Percentiles rank a stretch among this genome's conserved stretches.
Evolutionary conservation across 305 asterid species (phyloP).

Genomic region (Solanum aculeatissimum): DNA sequence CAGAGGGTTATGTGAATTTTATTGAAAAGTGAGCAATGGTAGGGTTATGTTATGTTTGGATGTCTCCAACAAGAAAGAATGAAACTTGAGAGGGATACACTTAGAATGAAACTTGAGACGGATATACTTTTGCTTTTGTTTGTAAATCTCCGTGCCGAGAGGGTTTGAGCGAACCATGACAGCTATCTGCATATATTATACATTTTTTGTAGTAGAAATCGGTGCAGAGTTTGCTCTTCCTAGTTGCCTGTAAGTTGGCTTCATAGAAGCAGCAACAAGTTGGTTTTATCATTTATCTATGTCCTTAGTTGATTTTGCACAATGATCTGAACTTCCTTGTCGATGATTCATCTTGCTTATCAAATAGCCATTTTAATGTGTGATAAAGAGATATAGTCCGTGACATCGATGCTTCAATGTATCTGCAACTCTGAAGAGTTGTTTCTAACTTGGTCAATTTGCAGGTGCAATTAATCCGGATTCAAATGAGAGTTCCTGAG

Average conservation of each 20-base stretch:
- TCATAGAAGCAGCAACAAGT: background rate
- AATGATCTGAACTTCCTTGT: background rate
- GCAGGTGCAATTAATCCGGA: slow-evolving; percentile 87
- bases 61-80: background rate
- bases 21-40: background rate
- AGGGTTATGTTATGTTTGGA: background rate
- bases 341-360: background rate
- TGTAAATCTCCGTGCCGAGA: background rate
- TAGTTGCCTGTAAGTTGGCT: background rate
- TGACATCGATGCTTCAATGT: background rate
- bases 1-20: background rate
- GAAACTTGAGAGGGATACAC: background rate
- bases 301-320: background rate
- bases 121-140: background rate
- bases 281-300: background rate
- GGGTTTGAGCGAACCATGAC: background rate
- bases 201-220: background rate
- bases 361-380: background rate
- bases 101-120: no score
- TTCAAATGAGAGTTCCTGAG: slow-evolving; percentile 92
- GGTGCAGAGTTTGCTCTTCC: background rate
- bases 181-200: background rate
- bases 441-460: slow-evolving; percentile 2
- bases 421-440: background rate
- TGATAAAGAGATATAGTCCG: background rate